phyloP scores from a whole-genome alignment of 345 rosid species.

The Eucalyptus lansdowneana region DNA sequence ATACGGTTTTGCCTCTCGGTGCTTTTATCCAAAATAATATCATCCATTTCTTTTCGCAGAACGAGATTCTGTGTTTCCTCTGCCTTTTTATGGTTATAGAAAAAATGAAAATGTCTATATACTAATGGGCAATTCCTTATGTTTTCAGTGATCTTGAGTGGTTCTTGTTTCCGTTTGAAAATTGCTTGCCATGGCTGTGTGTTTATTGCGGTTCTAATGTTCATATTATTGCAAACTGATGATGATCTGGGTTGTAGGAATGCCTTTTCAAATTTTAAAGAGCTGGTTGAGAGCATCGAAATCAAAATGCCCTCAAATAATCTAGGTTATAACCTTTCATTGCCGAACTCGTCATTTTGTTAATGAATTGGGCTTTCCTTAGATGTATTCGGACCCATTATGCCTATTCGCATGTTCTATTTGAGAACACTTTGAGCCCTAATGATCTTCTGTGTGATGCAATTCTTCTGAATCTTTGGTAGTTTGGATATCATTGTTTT shows the following conservation, averaged over 20 bases:
- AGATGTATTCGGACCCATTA: not conserved
- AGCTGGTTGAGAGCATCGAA: conserved; percentile 40
- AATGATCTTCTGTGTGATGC: not conserved
- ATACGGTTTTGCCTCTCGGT: not conserved
- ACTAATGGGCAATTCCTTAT: not conserved
- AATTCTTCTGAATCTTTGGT: not conserved
- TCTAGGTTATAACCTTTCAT: conserved; percentile 40
- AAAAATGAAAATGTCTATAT: not conserved
- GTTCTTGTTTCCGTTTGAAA: not conserved
- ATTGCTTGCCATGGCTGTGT: not conserved
- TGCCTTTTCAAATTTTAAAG: not conserved
- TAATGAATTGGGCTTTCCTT: not conserved
- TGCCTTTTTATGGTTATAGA: not conserved
- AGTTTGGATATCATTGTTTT: not conserved
- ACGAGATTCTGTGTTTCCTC: not conserved
- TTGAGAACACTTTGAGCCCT: not conserved
- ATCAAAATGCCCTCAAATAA: conserved; percentile 21
- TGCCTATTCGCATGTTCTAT: not conserved
- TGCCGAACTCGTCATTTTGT: conserved; percentile 3
- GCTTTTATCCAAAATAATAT: not conserved
- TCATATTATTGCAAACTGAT: conserved; percentile 11
- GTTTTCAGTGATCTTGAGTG: not conserved
- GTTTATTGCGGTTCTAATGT: not conserved
- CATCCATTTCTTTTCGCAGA: not conserved
- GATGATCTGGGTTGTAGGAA: conserved; percentile 8